A percentile compares a stretch with the other conserved stretches of the same genome.
Evolutionary conservation across 148 eudicot species (phyloP).

Genomic region (Limonium bicolor): DNA sequence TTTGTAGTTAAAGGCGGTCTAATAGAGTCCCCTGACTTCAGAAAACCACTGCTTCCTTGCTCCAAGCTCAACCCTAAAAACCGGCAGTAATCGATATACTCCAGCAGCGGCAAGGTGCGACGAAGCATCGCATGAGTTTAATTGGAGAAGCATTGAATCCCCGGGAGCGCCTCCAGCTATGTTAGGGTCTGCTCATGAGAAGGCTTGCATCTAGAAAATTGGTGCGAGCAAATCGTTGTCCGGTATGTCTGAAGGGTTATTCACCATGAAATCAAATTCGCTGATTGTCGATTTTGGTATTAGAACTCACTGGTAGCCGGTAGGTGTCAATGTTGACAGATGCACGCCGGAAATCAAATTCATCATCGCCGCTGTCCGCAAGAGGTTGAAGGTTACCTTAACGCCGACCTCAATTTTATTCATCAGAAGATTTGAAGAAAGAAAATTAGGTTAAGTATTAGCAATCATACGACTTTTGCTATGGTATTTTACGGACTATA

Average conservation of each 20-base stretch:
- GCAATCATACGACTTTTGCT: too few relatives aligned
- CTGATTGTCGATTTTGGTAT: too few relatives aligned
- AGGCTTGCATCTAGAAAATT: conserved; percentile 29
- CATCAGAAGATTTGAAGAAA: too few relatives aligned
- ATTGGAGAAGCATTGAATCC: conserved; percentile 39
- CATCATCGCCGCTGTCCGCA: too few relatives aligned
- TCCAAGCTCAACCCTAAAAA: conserved; percentile 49
- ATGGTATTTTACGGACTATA: too few relatives aligned
- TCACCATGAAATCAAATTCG: conserved; percentile 37
- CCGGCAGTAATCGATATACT: conserved; percentile 20
- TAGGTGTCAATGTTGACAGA: too few relatives aligned
- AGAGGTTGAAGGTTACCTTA: too few relatives aligned
- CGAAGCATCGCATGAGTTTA: conserved; percentile 22
- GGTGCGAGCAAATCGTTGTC: conserved; percentile 41
- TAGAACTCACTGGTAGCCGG: too few relatives aligned
- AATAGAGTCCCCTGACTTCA: conserved; percentile 22
- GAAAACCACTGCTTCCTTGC: conserved; percentile 18
- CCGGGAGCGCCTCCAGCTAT: conserved; percentile 15
- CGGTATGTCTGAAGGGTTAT: conserved; percentile 23
- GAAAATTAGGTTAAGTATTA: too few relatives aligned
- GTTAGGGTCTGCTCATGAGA: conserved; percentile 16
- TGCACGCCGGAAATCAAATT: too few relatives aligned
- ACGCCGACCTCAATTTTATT: too few relatives aligned
- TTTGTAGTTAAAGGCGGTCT: conserved; percentile 28
- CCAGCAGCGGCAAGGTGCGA: conserved; percentile 13